Evolutionary conservation across 345 rosid genomes (phyloP), one percentile per base, ranked within the genome.

Genomic region (Melaleuca quinquenervia): DNA sequence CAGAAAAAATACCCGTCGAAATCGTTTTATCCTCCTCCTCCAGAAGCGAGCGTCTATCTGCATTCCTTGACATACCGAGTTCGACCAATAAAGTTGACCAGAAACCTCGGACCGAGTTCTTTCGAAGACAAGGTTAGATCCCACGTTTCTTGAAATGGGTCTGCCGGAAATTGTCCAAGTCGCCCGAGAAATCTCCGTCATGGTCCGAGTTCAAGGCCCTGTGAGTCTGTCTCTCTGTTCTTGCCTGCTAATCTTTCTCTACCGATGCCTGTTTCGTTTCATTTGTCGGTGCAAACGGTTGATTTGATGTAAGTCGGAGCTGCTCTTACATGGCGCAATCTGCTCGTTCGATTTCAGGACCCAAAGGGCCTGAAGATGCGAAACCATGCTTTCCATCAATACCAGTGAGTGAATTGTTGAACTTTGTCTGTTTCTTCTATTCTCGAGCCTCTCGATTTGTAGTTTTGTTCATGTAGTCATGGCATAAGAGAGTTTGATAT

Each of bases 341-440:
- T 52, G 7, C 15, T 26, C 36, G 56, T 82, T 51, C 80, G 44
- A 50, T n/a, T 80, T 50, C 86, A 96, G 98, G 99, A 97, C 64
- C 99, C 98, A 0, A 96, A 94, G 89, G 95, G 99, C 56, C 54
- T 95, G 86, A 96, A 97, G 95, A 95, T 97, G 99, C 90, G 96
- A 86, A 92, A 91, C 32, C 98, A 95, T 85, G 99, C 99, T 84
- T 97, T 97, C 85, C 98, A 96, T 84, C 98, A 92, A 75, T 95
- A 92, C 89, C 89, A 89, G 98, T 97, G 85, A 91, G 96, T 90
- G 11, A 41, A 53, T 56, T 84, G 74, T 18, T 53, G 29, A 41
- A 26, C 12, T 56, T 89, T 82, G 22, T 86, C 29, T 21, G 54
- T 10, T 50, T 55, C 9, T 1, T 0, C 2, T 27, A 9, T 27